Evolutionary conservation across 192 early-diverging fungal genomes (phyloP), one percentile per base, ranked within the genome.

Genomic region (Coemansia sp.): DNA sequence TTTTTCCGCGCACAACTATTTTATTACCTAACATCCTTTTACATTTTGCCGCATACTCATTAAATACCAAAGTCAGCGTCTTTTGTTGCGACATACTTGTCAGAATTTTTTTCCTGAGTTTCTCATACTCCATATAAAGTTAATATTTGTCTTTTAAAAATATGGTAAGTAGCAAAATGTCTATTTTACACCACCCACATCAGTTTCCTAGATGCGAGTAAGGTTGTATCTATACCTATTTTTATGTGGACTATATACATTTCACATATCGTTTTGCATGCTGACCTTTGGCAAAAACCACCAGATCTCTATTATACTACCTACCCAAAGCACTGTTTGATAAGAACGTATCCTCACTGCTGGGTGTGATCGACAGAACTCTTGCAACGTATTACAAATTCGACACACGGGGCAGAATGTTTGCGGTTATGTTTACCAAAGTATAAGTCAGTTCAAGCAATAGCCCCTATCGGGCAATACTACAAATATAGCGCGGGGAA

Each of bases 11-110:
- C 33, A 11, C 8, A 17, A 46, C 5, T 51, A 31, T 23, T 25
- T 24, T 51, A 51, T 50, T 25, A 31, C 23, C 11, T 24, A 36
- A 36, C 61, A 27, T 17, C 27, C 46, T 21, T 20, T 24, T 30
- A 42, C 36, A 5, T 51, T 51, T 24, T 9, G 23, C 22, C n/a
- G 6, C 32, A 31, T 3, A 23, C 39, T 42, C 57, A 21, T 20
- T 24, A 20, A 39, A 14, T 60, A 33, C 3, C 54, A 24, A 17
- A 46, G 39, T 14, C 3, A 17, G 39, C 3, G 39, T 14, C 29
- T 5, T 27, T 56, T 30, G 25, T 25, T 21, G 54, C 51, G 29
- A 50, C 31, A 30, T 63, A 63, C 33, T 36, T 60, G 53, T 63
- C 53, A 30, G 31, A 20, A 53, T 10, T 21, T 32, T 32, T 23